Base-by-base conservation (phyloP, 805 yeast genomes). In the Hemisphaericaspora nanyangensis region DNA sequence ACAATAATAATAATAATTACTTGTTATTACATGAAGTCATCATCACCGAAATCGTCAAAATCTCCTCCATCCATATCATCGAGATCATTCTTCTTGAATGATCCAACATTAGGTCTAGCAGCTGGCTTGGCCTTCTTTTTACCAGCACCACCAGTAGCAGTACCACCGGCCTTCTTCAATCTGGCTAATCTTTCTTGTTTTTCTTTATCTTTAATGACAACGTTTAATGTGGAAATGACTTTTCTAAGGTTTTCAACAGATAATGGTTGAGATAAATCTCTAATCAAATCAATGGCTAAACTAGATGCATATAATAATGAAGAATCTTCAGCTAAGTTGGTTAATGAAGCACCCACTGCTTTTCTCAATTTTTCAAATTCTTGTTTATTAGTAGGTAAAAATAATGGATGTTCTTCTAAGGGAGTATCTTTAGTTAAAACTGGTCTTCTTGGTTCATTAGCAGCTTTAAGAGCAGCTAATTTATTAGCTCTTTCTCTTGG, bases 61-160 rank as follows among this genome's bases (percentile, higher is more conserved):
- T 69, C 71, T 24, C 46, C 56, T 41, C 63, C 67, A 48, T 67
- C 72, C 58, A 76, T 65, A 45, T 75, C 85, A 48, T 78, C 79
- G 29, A 73, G 71, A 37, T 68, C 69, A 54, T 82, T 88, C 63
- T 83, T 82, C 72, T 82, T 85, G 65, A 74, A 74, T 25, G 65
- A 58, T 35, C 77, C 61, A 35, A 64, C 65, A 46, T 68, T 78
- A 37, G 85, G 70, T 59, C 82, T 83, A 32, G 87, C 83, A 40
- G 79, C 64, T 41, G 86, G 83, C 64, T 85, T 84, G 42, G 88
- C 96, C 79, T 90, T 91, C 79, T 85, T 84, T 77, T 90, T 89
- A 65, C 95, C 95, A 28, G 95, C 93, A 59, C 96, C 96, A 53
- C 95, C 95, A 17, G 87, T 77, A 29, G 91, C 79, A 19, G 95